Evolutionary conservation across 306 rosid species (phyloP), one percentile per base, ranked within the genome.

Genomic region (Trifolium fragiferum): DNA sequence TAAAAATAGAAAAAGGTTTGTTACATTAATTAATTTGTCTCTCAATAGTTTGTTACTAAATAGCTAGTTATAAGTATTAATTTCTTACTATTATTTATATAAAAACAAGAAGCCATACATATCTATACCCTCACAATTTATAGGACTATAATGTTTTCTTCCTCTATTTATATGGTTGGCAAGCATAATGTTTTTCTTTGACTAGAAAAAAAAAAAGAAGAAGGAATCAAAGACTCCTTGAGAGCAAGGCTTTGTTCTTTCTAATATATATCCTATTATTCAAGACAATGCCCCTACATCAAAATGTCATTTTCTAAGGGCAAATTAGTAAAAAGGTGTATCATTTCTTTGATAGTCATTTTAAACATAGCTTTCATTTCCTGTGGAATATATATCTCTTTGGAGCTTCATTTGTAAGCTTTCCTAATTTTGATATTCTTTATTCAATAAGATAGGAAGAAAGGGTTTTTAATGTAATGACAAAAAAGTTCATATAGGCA

Each of bases 361-460:
- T 71, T 78, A 16, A 30, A 72, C 72, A 70, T 78, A 66, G 68
- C 83, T 81, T 86, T 81, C 78, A 46, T 66, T 81, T 53, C 40
- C 43, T 57, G 80, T 66, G 89, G 89, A 90, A 87, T 87, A 84
- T 86, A 73, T 88, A 82, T 77, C 88, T 76, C 80, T 80, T 74
- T 70, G 50, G 65, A n/a, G 72, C 92, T 89, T 89, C 66, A 61
- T 53, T 65, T 78, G 59, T 47, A 81, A 85, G 86, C 86, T 59
- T 80, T 86, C 78, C 83, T 41, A 80, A 69, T 69, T 84, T 78
- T 66, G 88, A 85, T 90, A 87, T 86, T 78, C 78, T 84, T 70
- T 85, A 68, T 76, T 85, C 74, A 74, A 32, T 79, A 44, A 75
- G 83, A 80, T 50, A 55, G 79, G 35, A 70, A 14, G 82, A 83